Base-by-base conservation (phyloP, 2,329 filamentous ascomycete species). In the Allantophomopsis cytisporea region DNA sequence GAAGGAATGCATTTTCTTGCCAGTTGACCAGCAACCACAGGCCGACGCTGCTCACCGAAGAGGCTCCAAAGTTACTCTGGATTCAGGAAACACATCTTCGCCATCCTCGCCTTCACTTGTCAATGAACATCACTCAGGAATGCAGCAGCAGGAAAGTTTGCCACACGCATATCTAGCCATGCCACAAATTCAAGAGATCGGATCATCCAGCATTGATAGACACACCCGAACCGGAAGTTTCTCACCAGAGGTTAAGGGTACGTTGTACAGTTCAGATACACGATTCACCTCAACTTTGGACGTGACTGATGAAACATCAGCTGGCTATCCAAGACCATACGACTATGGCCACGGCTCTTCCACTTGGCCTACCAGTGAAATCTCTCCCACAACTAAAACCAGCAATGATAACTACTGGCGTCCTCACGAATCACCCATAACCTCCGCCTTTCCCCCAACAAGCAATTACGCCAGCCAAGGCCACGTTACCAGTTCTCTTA, bases 1-100 rank as follows among this genome's bases (percentile, higher is more conserved):
- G 60, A 95, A 94, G 54, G 86, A 94, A 47, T 96, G 89, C 61
- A 85, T 82, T 55, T 96, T 94, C 61, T 83, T 80, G 50, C 84
- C 88, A 1, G 88, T 95, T 16, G 87, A 94, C 47, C 83, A 87
- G 55, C 71, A 76, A 48, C 74, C 72, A 18, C 67, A 69, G 8
- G 43, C 62, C 35, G 62, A 71, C 17, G 54, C 62, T 36, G 62
- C 70, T 18, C 50, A 59, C 15, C 60, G 62, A 17, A 45, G 47
- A 46, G 47, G 42, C 40, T 60, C 63, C 31, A 69, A 66, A 45
- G 59, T 45, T 38, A 50, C 49, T 17, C 51, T 48, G 39, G 51
- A 49, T 15, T 47, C 47, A 31, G 52, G 49, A 5, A 56, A 64
- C 32, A 65, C 68, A 14, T 66, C 66, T 5, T 71, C 70, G 13